phyloP scores from a whole-genome alignment of 768 basidiomycete genomes.

The Peribolospora kevripleyi region DNA sequence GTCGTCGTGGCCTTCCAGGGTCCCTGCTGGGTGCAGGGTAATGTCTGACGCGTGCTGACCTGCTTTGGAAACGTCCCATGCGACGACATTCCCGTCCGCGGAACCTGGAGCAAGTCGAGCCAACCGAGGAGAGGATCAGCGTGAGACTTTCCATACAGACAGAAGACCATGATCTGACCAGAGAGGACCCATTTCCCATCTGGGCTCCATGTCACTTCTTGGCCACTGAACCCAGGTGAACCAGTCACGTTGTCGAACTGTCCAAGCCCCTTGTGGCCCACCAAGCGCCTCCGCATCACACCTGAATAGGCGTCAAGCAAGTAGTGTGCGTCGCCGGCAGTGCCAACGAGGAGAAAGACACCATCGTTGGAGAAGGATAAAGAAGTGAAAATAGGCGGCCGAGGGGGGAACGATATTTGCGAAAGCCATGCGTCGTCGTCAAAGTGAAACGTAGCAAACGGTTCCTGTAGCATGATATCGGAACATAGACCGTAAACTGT shows the following conservation, averaged over 20 bases:
- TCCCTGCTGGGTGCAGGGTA: conserved; percentile 28
- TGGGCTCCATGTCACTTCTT: conserved; percentile 82
- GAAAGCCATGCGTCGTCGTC: conserved; percentile 47
- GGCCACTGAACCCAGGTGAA: conserved; percentile 63
- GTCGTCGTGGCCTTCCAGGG: conserved; percentile 48
- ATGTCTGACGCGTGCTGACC: conserved; percentile 20
- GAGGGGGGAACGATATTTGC: conserved; percentile 58
- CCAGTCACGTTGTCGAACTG: conserved; percentile 26
- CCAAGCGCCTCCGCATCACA: not conserved
- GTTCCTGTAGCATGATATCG: conserved; percentile 26
- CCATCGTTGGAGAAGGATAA: conserved; percentile 74
- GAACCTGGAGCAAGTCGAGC: conserved; percentile 13
- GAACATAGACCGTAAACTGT: not conserved
- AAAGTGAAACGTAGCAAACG: conserved; percentile 60
- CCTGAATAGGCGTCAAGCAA: conserved; percentile 50
- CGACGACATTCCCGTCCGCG: conserved; percentile 45
- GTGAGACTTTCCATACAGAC: conserved; percentile 13
- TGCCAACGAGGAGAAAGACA: conserved; percentile 72
- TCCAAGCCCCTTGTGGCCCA: conserved; percentile 49
- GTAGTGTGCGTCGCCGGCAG: conserved; percentile 79
- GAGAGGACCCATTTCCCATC: conserved; percentile 76
- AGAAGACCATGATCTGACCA: conserved; percentile 28
- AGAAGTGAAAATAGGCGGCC: conserved; percentile 73
- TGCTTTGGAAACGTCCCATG: conserved; percentile 52
- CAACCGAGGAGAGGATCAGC: not conserved